Evolutionary conservation across 768 basidiomycete genomes (phyloP).

Genomic region (Cystobasidiopsis lactophilus): DNA sequence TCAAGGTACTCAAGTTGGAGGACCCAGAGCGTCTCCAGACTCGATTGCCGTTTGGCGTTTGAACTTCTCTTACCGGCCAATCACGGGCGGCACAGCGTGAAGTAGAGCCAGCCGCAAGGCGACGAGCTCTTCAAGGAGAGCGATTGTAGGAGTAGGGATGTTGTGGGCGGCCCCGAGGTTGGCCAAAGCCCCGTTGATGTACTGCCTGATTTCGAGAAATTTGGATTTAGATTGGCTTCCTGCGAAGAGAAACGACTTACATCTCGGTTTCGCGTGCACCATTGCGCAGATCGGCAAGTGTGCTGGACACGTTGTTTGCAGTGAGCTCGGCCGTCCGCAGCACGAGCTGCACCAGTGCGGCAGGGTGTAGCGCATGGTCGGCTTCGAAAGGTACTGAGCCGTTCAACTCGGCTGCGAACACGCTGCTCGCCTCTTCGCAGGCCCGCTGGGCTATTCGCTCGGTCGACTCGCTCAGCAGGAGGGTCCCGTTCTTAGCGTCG

Average conservation of each 20-base stretch:
- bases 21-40: slow-evolving; percentile 14
- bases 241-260: too few species aligned
- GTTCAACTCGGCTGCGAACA: slow-evolving; percentile 30
- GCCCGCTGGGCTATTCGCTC: slow-evolving; percentile 32
- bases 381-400: slow-evolving; percentile 13
- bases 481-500: slow-evolving; percentile 54
- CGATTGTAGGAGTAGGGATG: too few species aligned
- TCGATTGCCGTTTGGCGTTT: too few species aligned
- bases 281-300: slow-evolving; percentile 45
- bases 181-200: too few species aligned
- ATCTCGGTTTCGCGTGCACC: slow-evolving; percentile 25
- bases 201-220: too few species aligned
- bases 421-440: slow-evolving; percentile 47
- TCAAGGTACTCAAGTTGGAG: slow-evolving; percentile 47
- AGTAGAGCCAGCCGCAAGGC: too few species aligned
- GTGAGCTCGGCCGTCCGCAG: slow-evolving; percentile 33
- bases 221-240: too few species aligned
- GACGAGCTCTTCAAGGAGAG: too few species aligned
- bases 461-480: slow-evolving; percentile 34
- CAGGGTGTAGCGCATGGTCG: slow-evolving; percentile 4
- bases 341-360: slow-evolving; percentile 4
- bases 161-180: too few species aligned
- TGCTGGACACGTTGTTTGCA: slow-evolving; percentile 50
- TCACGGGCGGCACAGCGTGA: too few species aligned
- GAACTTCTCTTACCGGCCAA: too few species aligned